Evolutionary conservation across 2,329 filamentous ascomycete genomes (phyloP).

Genomic region (Fusarium subglutinans): DNA sequence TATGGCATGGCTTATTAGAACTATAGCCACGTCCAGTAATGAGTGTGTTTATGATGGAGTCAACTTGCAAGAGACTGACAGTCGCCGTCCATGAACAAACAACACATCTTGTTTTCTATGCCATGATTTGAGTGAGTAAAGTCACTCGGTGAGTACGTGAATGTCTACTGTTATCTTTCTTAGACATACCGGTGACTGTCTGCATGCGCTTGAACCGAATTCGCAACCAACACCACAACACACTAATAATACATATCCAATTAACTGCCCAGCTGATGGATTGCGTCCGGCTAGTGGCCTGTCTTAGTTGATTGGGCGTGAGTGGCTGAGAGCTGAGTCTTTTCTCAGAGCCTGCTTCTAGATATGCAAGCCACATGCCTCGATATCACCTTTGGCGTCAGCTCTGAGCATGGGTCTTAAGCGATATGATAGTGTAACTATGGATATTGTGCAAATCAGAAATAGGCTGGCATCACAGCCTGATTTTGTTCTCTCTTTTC

Average conservation of each 20-base stretch:
- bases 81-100: neutral
- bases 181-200: neutral
- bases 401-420: neutral
- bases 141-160: too few relatives aligned
- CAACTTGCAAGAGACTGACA: neutral
- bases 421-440: neutral
- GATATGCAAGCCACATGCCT: constrained; percentile 7
- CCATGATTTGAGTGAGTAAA: neutral
- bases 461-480: neutral
- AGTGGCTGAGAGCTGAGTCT: neutral
- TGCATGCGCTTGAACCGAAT: neutral
- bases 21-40: neutral
- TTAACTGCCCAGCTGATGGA: neutral
- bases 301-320: neutral
- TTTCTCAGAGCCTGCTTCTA: constrained; percentile 7
- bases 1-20: neutral
- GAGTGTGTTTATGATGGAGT: neutral
- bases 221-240: neutral
- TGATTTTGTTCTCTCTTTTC: neutral
- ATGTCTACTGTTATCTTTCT: neutral
- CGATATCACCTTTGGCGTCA: neutral
- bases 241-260: neutral
- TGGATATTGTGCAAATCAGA: neutral
- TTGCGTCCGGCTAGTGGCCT: neutral
- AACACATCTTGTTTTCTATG: neutral